Evolutionary conservation across 225 moss, liverwort and hornwort species (phyloP), one percentile per base, ranked within the genome.

Genomic region (Ulota crispa): DNA sequence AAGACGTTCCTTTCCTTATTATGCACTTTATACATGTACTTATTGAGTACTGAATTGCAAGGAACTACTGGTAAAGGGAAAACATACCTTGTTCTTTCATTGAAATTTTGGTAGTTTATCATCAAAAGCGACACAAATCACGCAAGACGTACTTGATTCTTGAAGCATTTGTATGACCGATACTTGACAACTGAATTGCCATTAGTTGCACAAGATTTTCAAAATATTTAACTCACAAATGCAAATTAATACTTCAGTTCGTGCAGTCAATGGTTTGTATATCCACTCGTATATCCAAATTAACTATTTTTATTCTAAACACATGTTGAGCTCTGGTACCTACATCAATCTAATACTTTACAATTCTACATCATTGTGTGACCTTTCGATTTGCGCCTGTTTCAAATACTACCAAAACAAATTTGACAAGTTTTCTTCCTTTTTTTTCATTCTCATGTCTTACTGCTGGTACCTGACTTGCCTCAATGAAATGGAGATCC

Each of bases 371-470:
- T 13, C 6, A 6, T 55, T 21, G 55, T 55, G 5, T 11, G 3
- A 7, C 1, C 1, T 65, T n/a, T n/a, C 0, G 0, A 6, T 10
- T 52, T 36, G 4, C 0, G 41, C 0, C 0, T 65, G 6, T 65
- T 52, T 16, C 50, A 3, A 64, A 34, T n/a, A 16, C 8, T 34
- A 3, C 24, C 12, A 10, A 9, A 13, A 10, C 36, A 34, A 34
- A 9, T 66, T 1, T 36, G 4, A 64, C 0, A 6, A 20, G 4
- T 36, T 53, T 12, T 68, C 1, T 66, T 18, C 24, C 8, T 5
- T 34, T 11, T 68, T 15, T 66, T 24, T 34, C 21, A 1, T 32
- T 50, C 50, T 32, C 53, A 19, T 64, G 24, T 18, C 52, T 66
- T 64, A 24, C 50, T 34, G 10, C 32, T n/a, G 23, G 15, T 10